Conservation (phyloP, 192 early-diverging fungal species). For the Phlyctochytrium arcticum region DNA sequence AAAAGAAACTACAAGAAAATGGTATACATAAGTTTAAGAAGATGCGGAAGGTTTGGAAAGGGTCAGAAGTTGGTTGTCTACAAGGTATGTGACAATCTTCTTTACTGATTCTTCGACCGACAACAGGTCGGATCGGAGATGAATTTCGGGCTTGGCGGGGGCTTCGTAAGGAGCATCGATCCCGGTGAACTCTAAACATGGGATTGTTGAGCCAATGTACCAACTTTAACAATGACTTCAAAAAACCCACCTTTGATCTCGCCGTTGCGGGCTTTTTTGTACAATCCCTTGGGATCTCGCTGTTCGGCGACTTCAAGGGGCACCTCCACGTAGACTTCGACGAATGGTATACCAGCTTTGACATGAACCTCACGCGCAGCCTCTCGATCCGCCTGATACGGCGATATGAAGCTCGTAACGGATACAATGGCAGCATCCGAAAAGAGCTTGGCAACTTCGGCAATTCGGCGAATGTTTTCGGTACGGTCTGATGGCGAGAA, state of each 20-base stretch:
- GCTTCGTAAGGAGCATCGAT: conserved; percentile 90
- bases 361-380: conserved; percentile 73
- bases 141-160: conserved; percentile 77
- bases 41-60: too few species aligned
- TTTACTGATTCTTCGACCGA: conserved; percentile 68
- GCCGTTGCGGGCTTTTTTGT: conserved; percentile 91
- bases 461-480: conserved; percentile 94
- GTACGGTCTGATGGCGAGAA: conserved; percentile 87
- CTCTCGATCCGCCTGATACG: conserved; percentile 79
- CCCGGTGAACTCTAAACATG: conserved; percentile 80
- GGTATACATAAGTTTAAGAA: too few species aligned
- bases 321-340: conserved; percentile 86
- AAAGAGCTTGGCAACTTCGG: conserved; percentile 89
- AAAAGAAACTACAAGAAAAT: too few species aligned
- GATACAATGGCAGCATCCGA: conserved; percentile 78
- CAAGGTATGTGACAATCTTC: too few species aligned
- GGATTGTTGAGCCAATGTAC: neutral
- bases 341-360: conserved; percentile 73
- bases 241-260: conserved; percentile 68
- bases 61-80: too few species aligned
- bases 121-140: conserved; percentile 72
- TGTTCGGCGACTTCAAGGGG: conserved; percentile 82
- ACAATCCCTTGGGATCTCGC: conserved; percentile 92
- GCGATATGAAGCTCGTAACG: conserved; percentile 88
- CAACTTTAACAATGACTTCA: neutral